A percentile compares a stretch with the other conserved stretches of the same genome.
These are phyloP conservation scores for Leccinum olivaceopallidum DNA, from an alignment of 768 basidiomycete genomes.

Conservation along the genomic window DNA sequence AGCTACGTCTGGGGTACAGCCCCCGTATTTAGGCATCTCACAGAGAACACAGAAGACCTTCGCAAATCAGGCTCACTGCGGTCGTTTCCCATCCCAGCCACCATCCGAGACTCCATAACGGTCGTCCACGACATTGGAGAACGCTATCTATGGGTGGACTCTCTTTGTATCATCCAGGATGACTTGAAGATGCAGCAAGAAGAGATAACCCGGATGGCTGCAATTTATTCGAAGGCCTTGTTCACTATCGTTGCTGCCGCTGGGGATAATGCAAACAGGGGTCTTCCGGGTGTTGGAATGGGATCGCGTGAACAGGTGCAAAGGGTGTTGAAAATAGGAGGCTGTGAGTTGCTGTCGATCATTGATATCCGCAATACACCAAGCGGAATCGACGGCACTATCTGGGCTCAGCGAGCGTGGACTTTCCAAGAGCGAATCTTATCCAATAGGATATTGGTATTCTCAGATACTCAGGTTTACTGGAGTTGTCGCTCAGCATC, in stretches of 20 bases:
- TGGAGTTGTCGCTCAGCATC: constrained; percentile 15
- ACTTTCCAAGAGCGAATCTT: constrained; percentile 23
- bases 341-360: constrained; percentile 14
- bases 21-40: constrained; percentile 13
- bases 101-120: constrained; percentile 25
- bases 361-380: constrained; percentile 2
- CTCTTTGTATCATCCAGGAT: constrained; percentile 26
- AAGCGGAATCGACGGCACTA: constrained; percentile 4
- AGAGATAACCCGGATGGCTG: constrained; percentile 27
- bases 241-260: constrained; percentile 24
- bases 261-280: constrained; percentile 10
- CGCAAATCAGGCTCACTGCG: constrained; percentile 5
- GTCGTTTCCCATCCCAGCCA: constrained; percentile 17
- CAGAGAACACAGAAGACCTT: constrained; percentile 6
- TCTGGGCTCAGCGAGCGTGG: constrained; percentile 19
- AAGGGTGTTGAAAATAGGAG: constrained; percentile 9
- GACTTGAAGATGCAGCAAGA: constrained; percentile 15
- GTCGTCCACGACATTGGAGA: constrained; percentile 22
- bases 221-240: constrained; percentile 19
- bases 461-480: constrained; percentile 19
- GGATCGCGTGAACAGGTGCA: constrained; percentile 10
- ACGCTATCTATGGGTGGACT: constrained; percentile 30
- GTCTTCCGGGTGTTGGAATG: constrained; percentile 11
- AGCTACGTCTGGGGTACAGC: constrained; percentile 26
- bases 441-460: constrained; percentile 19